These are phyloP conservation scores for Jamesozyma gamospora DNA, from an alignment of 805 yeast genomes.

Conservation along the genomic window DNA sequence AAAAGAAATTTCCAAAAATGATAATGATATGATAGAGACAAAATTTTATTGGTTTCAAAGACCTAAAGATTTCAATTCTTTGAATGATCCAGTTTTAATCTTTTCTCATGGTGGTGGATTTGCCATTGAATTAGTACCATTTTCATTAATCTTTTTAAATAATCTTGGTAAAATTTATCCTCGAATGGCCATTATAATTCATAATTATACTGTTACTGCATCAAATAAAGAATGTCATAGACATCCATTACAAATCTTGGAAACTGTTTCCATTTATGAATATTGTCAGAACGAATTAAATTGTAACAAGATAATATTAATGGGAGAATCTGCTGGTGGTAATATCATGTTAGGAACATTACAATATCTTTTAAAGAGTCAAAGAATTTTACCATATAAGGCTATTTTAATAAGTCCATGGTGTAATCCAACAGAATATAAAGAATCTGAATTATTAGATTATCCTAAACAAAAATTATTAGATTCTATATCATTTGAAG, in stretches of 20 bases:
- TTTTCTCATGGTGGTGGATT: slow-evolving; percentile 25
- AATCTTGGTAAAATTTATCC: slow-evolving; percentile 10
- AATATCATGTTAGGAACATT: slow-evolving; percentile 13
- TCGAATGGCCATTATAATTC: slow-evolving; percentile 9
- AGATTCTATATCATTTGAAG: slow-evolving; percentile 11
- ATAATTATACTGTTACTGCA: slow-evolving; percentile 16
- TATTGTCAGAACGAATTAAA: slow-evolving; percentile 4
- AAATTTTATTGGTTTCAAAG: slow-evolving; percentile 7
- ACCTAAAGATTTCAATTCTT: slow-evolving; percentile 11
- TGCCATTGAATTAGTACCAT: slow-evolving; percentile 12
- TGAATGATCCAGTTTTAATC: slow-evolving; percentile 11
- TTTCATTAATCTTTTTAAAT: slow-evolving; percentile 8
- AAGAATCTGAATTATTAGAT: slow-evolving; percentile 2
- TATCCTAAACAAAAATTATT: slow-evolving; percentile 1
- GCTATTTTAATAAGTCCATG: slow-evolving; percentile 22
- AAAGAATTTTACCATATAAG: slow-evolving; percentile 10
- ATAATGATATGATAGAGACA: neutral
- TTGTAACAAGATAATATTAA: slow-evolving; percentile 9
- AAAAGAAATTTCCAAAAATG: neutral
- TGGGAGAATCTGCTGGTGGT: slow-evolving; percentile 27
- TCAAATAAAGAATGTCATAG: slow-evolving; percentile 1
- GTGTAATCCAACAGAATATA: slow-evolving; percentile 14
- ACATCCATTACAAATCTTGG: slow-evolving; percentile 12
- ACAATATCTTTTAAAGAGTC: slow-evolving; percentile 5
- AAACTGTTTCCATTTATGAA: slow-evolving; percentile 9